Evolutionary conservation across 2,329 filamentous ascomycete species (phyloP).

Genomic region (Intubia oerlemansii): DNA sequence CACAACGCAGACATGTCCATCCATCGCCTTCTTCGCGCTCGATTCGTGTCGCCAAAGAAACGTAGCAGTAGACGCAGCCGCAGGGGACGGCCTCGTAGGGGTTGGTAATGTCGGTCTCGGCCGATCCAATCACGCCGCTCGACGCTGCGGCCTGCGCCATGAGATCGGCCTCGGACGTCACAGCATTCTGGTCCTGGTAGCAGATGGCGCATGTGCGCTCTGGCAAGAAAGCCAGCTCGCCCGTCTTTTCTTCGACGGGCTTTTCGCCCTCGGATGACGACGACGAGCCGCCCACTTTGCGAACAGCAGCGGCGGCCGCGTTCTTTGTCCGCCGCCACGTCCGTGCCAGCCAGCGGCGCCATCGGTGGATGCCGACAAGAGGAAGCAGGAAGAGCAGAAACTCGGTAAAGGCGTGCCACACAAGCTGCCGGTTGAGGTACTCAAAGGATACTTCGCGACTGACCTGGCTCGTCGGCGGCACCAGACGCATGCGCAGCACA

Average conservation of each 20-base stretch:
- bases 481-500: conserved; percentile 61
- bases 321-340: conserved; percentile 67
- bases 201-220: conserved; percentile 93
- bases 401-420: conserved; percentile 99
- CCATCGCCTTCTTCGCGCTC: conserved; percentile 89
- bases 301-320: conserved; percentile 25
- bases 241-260: conserved; percentile 29
- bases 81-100: conserved; percentile 84
- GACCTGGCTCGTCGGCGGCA: conserved; percentile 66
- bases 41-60: conserved; percentile 75
- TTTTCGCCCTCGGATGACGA: conserved; percentile 18
- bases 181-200: conserved; percentile 77
- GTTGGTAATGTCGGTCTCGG: conserved; percentile 86
- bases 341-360: conserved; percentile 73
- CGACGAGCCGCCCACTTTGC: conserved; percentile 5
- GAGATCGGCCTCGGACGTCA: conserved; percentile 53
- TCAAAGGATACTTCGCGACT: conserved; percentile 90
- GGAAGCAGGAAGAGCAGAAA: conserved; percentile 86
- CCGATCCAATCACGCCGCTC: conserved; percentile 65
- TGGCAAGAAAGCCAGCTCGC: conserved; percentile 68
- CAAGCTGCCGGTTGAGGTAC: conserved; percentile 89
- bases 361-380: conserved; percentile 81
- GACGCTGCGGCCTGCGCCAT: conserved; percentile 45
- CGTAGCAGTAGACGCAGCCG: conserved; percentile 87
- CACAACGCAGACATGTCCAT: conserved; percentile 79